Conservation (phyloP, 352 stramenopile species). For the Aphanomyces astaci region DNA sequence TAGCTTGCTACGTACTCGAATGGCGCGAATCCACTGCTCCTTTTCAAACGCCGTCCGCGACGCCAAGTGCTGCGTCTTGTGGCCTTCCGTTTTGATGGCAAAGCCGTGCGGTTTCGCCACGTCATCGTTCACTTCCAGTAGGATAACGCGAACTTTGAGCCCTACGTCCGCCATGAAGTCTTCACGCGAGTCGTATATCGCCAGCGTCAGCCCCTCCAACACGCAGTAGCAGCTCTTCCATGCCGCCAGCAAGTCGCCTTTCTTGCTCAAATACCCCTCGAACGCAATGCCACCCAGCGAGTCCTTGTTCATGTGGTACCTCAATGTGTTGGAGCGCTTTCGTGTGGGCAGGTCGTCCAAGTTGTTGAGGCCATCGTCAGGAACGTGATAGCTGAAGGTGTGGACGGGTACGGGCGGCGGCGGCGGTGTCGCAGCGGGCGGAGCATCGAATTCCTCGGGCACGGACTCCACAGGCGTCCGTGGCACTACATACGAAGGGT, state of each 20-base stretch:
- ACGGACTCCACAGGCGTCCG: not conserved
- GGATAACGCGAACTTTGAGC: constrained; percentile 62
- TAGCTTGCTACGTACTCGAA: constrained; percentile 37
- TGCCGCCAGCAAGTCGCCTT: constrained; percentile 60
- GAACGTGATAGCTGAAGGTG: not conserved
- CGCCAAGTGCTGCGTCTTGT: constrained; percentile 58
- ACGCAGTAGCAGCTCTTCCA: constrained; percentile 74
- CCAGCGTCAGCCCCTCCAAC: constrained; percentile 64
- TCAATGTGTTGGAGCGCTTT: constrained; percentile 16
- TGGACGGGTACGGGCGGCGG: not conserved
- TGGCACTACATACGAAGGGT: not conserved
- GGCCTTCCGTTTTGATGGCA: constrained; percentile 52
- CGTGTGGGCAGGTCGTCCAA: constrained; percentile 9
- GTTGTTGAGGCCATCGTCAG: not conserved
- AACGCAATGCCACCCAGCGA: constrained; percentile 48
- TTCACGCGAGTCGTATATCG: constrained; percentile 70
- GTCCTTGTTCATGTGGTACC: constrained; percentile 15
- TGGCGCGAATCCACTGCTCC: constrained; percentile 72
- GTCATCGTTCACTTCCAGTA: constrained; percentile 63
- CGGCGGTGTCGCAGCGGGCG: not conserved
- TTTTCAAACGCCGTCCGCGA: constrained; percentile 73
- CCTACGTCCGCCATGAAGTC: constrained; percentile 77
- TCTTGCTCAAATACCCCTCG: constrained; percentile 79
- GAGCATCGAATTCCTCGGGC: not conserved
- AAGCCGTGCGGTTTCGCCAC: constrained; percentile 63